Conservation (phyloP, 768 basidiomycete species). For the Cytidiella melzeri region DNA sequence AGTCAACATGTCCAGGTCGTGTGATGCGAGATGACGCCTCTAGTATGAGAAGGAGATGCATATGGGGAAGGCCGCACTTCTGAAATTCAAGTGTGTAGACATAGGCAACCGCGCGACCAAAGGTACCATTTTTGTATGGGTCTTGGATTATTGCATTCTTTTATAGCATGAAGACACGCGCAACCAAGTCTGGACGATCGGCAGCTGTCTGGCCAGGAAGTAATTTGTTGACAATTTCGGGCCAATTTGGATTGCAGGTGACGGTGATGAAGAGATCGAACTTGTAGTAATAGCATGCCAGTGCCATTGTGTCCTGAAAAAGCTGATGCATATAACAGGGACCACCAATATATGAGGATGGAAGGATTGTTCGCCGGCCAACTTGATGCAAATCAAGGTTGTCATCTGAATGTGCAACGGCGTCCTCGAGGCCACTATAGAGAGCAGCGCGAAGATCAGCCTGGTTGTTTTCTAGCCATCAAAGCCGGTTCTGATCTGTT, state of each 20-base stretch:
- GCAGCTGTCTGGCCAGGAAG: slow-evolving; percentile 31
- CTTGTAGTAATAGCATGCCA: slow-evolving; percentile 31
- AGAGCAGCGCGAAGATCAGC: slow-evolving; percentile 27
- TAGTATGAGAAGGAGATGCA: slow-evolving; percentile 46
- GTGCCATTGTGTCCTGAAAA: slow-evolving; percentile 41
- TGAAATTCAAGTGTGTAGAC: slow-evolving; percentile 55
- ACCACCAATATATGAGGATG: slow-evolving; percentile 37
- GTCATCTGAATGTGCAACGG: slow-evolving; percentile 19
- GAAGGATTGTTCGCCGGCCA: slow-evolving; percentile 33
- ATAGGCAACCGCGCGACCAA: slow-evolving; percentile 36
- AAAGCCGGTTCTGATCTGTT: slow-evolving; percentile 34
- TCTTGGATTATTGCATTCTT: slow-evolving; percentile 26
- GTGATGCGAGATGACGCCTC: slow-evolving; percentile 26
- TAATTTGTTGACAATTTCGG: slow-evolving; percentile 34
- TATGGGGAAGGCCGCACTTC: slow-evolving; percentile 49
- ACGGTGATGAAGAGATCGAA: slow-evolving; percentile 46
- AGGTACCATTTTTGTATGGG: slow-evolving; percentile 31
- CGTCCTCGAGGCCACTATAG: slow-evolving; percentile 31
- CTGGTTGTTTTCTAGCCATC: slow-evolving; percentile 31
- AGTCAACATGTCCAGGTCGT: slow-evolving; percentile 31
- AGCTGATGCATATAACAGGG: slow-evolving; percentile 37
- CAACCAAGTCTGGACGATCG: slow-evolving; percentile 44
- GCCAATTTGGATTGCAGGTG: slow-evolving; percentile 48
- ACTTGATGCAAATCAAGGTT: slow-evolving; percentile 21
- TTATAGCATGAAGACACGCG: slow-evolving; percentile 40